Base-by-base conservation (phyloP, 164 flowering plant species). In the Akebia trifoliata region DNA sequence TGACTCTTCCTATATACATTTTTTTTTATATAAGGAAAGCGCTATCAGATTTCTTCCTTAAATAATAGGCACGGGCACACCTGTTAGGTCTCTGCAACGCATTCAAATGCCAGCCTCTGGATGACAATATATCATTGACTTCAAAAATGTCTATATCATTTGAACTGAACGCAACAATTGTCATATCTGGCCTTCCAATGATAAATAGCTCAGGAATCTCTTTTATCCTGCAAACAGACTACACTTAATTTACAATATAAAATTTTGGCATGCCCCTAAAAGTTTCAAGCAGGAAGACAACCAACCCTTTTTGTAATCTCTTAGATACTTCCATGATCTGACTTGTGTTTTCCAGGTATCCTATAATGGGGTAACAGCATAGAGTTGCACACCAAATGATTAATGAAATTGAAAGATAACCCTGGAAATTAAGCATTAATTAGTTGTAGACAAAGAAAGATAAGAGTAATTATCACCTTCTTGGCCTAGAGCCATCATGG, bases 21-120 rank as follows among this genome's bases (percentile, higher is more conserved):
- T 42, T 9, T 20, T 17, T 42, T 17, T 42, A 42, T 42, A 42
- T 21, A 14, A 17, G n/a, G n/a, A n/a, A n/a, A n/a, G n/a, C n/a
- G n/a, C n/a, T n/a, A n/a, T n/a, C n/a, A n/a, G n/a, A n/a, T n/a
- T n/a, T n/a, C 29, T 18, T 28, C 53, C 14, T 21, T 20, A 15
- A 26, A n/a, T 29, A 7, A 50, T 12, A 32, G 49, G n/a, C n/a
- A n/a, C n/a, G n/a, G 26, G 25, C 69, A 18, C 54, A 87, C 98
- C 98, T 89, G 74, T 81, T 93, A 49, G 98, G 98, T 58, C 81
- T 80, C 70, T 93, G 98, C 69, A 93, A 66, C 12, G 97, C 90
- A 77, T 89, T 93, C 73, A 89, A 77, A 72, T 93, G 98, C 98
- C 98, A 93, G 49, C 97, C 97, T 73, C 77, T 89, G 42, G 86